Evolutionary conservation across 352 stramenopile genomes (phyloP).

Genomic region (Globisporangium megalacanthum): DNA sequence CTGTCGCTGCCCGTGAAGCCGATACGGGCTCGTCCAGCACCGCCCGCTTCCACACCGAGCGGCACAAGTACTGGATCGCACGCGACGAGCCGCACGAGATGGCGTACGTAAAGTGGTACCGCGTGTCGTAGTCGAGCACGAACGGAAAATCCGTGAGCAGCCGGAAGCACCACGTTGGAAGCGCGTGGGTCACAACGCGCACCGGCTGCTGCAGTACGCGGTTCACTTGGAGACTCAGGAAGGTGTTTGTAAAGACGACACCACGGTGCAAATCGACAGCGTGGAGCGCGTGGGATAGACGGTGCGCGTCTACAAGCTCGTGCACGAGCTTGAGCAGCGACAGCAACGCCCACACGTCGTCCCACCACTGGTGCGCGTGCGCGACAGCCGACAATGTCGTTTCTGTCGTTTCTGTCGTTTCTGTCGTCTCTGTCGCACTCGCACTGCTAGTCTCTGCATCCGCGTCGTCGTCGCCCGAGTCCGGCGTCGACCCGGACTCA

Average conservation of each 20-base stretch:
- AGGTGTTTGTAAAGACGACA: constrained; percentile 46
- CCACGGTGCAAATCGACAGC: neutral
- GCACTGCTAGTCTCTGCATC: neutral
- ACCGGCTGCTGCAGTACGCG: constrained; percentile 54
- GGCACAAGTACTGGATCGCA: constrained; percentile 63
- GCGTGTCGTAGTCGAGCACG: constrained; percentile 59
- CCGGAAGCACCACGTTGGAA: constrained; percentile 50
- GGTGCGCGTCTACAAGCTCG: constrained; percentile 13
- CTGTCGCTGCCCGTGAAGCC: neutral
- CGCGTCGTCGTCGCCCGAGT: neutral
- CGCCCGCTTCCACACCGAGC: constrained; percentile 58
- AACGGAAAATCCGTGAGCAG: constrained; percentile 55
- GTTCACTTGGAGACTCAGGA: constrained; percentile 51
- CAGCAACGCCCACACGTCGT: constrained; percentile 60
- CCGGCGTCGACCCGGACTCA: neutral
- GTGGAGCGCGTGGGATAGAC: neutral
- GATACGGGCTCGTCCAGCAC: constrained; percentile 38
- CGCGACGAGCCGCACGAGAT: constrained; percentile 61
- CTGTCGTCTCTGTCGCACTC: neutral
- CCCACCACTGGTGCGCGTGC: constrained; percentile 26
- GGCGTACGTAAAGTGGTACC: constrained; percentile 61
- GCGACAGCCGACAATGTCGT: neutral
- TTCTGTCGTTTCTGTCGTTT: neutral
- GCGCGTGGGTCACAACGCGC: constrained; percentile 52
- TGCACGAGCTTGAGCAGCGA: constrained; percentile 38